Evolutionary conservation across 768 basidiomycete genomes (phyloP), one percentile per base, ranked within the genome.

Genomic region (Megacollybia marginata): DNA sequence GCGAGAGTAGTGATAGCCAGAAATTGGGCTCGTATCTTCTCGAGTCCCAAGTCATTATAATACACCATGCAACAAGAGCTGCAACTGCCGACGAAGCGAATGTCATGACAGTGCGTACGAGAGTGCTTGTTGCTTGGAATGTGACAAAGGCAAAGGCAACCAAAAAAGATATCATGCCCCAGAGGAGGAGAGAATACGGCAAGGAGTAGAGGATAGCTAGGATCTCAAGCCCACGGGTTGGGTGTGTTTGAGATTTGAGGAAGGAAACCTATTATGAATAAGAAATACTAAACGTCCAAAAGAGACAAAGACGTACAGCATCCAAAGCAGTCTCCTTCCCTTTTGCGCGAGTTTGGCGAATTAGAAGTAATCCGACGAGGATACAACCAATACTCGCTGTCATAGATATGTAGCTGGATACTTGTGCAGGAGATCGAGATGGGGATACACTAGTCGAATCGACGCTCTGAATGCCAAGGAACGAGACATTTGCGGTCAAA

Each of bases 401-500:
- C 40, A 75, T 69, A 0, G 80, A 80, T 8, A 74, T 49, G 44
- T 77, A 79, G 56, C 78, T 77, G 5, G 69, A 61, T 15, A 79
- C 70, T 55, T 79, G 76, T 0, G 72, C 69, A 0, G 72, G 57
- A 11, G 72, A 73, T 9, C 73, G 60, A 31, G 42, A 34, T 5
- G 54, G 48, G n/a, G n/a, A n/a, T n/a, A n/a, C n/a, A 16, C 49
- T 51, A 4, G 56, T 53, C 13, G 57, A 58, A 47, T 73, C 68
- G 7, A 72, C 62, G 34, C 64, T 70, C 46, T 69, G 67, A 38
- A 83, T 80, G 1, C 79, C 74, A n/a, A 85, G 63, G 54, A 83
- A 81, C 0, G 71, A 75, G 0, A 85, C 76, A 45, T 82, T 82
- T 11, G 76, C 78, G 34, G 74, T 77, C 18, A 84, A 57, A 15